Evolutionary conservation across 1,284 basidiomycete genomes (phyloP), one percentile per base, ranked within the genome.

Genomic region (Peniophora sp.): DNA sequence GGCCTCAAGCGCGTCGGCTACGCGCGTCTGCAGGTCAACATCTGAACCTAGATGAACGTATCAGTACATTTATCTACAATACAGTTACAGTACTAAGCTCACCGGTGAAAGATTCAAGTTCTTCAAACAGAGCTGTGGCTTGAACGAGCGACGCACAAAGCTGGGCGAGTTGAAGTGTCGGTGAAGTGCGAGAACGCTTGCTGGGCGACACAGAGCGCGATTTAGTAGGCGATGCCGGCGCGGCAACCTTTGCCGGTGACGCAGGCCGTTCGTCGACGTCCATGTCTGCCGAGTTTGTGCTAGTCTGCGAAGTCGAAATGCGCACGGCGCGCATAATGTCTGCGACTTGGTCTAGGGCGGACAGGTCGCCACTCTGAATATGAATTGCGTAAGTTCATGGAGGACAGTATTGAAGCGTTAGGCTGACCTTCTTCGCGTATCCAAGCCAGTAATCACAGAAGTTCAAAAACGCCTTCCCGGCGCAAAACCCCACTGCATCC

Each of bases 361-460:
- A 59, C 27, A 81, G 63, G 58, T 84, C 75, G 16, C 74, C 73
- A 2, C 68, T 70, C 82, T 85, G 53, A 19, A 12, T 9, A 45
- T 22, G 14, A 47, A 12, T 12, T 6, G 5, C 36, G 8, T 43
- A 12, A 45, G 44, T 12, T 11, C 52, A 38, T 45, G 38, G 12
- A 32, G 16, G 25, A 20, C 20, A 38, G 25, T 41, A 2, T 39
- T n/a, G 41, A 50, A 16, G 16, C 10, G 27, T 25, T 43, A 44
- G 25, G 45, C 58, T 46, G 43, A 68, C 65, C 58, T 59, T 59
- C 50, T 62, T 67, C 12, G 65, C 63, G 47, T 63, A 65, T 10
- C 59, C 57, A 23, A 63, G 56, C 65, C 66, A 67, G 51, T 75
- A 78, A 56, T 88, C 83, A 59, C 85, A 87, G 60, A 85, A 81